Evolutionary conservation across 2,329 filamentous ascomycete species (phyloP), one percentile per base, ranked within the genome.

Genomic region (Stachybotrys elegans): DNA sequence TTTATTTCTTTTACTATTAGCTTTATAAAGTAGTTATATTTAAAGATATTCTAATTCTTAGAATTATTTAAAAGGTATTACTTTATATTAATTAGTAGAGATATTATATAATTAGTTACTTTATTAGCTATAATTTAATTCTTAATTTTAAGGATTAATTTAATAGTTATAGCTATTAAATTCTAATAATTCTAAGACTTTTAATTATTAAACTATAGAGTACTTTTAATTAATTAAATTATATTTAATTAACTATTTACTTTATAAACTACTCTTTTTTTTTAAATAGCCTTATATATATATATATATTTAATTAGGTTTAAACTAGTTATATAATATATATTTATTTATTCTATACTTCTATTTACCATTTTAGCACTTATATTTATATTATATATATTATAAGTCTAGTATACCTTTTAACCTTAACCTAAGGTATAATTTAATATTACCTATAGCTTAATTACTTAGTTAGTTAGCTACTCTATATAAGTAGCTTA

Each of bases 251-350:
- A 11, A 19, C 32, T 23, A 16, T 43, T 43, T 22, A 19, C 13
- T 48, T 20, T 45, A 43, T 6, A 21, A 20, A 38, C 31, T 37
- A 43, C 27, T 43, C 29, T 44, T 22, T 25, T 6, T 21, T 42
- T 9, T 47, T 46, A 44, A 29, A 42, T 27, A 49, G 42, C 38
- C 14, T 16, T 20, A 34, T 12, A 23, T 13, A 42, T 21, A 35
- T 19, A 19, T 23, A 39, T 17, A 23, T 34, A 14, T 16, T 34
- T 13, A 29, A 22, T 7, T 42, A 14, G 9, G 21, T 19, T 29
- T 34, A 35, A 42, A 34, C 13, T 17, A 14, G 14, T 32, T 20
- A 23, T 17, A 25, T 48, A 32, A 45, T 22, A 45, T 35, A 34
- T 35, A 8, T 32, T 16, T 23, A 4, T 16, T 11, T 9, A 13